A percentile compares a stretch with the other conserved stretches of the same genome.
Evolutionary conservation across 2,329 filamentous ascomycete genomes (phyloP).

Genomic region (Colletotrichum sp.): DNA sequence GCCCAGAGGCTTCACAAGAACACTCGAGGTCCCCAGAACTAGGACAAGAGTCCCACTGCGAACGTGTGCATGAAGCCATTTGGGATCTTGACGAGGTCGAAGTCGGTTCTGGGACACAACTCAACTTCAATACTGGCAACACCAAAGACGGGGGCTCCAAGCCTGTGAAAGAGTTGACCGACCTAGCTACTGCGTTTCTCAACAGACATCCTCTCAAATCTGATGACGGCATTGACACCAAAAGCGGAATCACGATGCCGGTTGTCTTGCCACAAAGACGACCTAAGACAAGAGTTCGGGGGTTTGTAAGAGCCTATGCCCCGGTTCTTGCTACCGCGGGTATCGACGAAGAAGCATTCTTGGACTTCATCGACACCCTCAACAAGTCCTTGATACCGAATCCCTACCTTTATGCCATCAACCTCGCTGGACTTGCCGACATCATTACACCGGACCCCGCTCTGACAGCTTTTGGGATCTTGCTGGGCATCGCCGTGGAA

Average conservation of each 20-base stretch:
- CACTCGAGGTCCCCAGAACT: background rate
- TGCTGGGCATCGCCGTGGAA: constrained; percentile 45
- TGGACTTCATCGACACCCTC: constrained; percentile 53
- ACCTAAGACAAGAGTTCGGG: constrained; percentile 50
- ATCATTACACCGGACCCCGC: constrained; percentile 43
- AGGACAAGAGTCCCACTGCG: background rate
- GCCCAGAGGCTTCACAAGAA: background rate
- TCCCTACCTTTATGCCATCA: constrained; percentile 43
- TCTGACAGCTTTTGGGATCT: constrained; percentile 46
- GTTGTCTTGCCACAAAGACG: constrained; percentile 59
- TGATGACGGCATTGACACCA: accelerated
- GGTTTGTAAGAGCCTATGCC: constrained; percentile 59
- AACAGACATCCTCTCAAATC: background rate
- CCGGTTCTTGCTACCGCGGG: constrained; percentile 49
- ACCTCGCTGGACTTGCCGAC: constrained; percentile 42
- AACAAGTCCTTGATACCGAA: constrained; percentile 41
- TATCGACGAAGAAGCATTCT: constrained; percentile 52
- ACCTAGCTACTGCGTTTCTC: background rate
- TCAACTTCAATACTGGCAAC: background rate
- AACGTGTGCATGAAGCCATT: background rate
- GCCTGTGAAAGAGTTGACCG: background rate
- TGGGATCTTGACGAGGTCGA: background rate
- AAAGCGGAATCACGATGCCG: constrained; percentile 40
- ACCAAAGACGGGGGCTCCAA: background rate
- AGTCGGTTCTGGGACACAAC: background rate